Percentiles rank a stretch among this genome's conserved stretches.
These are phyloP conservation scores for Sugiyamaella xylanicola DNA, from an alignment of 1,139 yeast species.

Conservation along the genomic window DNA sequence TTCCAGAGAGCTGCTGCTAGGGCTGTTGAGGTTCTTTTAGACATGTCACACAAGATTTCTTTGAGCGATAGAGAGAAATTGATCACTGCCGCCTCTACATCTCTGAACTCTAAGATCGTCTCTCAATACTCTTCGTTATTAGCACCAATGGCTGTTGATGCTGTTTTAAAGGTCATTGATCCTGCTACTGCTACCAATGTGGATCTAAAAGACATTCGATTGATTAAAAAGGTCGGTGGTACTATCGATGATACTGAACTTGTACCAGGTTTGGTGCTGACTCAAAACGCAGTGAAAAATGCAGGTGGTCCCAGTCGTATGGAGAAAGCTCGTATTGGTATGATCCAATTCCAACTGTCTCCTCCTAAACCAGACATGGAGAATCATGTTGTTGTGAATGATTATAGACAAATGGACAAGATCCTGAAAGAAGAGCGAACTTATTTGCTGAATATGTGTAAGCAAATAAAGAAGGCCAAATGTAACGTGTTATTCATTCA, in stretches of 20 bases:
- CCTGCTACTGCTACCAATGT: constrained; percentile 62
- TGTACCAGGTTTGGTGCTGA: constrained; percentile 89
- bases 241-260: constrained; percentile 95
- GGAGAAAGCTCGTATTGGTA: constrained; percentile 91
- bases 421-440: constrained; percentile 97
- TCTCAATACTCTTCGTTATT: constrained; percentile 82
- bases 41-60: constrained; percentile 78
- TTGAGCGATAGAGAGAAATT: constrained; percentile 78
- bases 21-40: constrained; percentile 80
- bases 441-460: constrained; percentile 88
- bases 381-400: constrained; percentile 94
- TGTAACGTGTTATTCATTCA: constrained; percentile 94
- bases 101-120: constrained; percentile 91
- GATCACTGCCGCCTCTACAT: constrained; percentile 90
- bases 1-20: constrained; percentile 92
- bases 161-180: constrained; percentile 77
- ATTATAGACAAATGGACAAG: constrained; percentile 98
- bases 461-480: constrained; percentile 93
- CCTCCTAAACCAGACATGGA: constrained; percentile 99
- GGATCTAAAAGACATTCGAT: constrained; percentile 82
- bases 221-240: constrained; percentile 94
- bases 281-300: constrained; percentile 82
- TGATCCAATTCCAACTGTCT: constrained; percentile 92
- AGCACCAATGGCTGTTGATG: constrained; percentile 94
- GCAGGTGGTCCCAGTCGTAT: constrained; percentile 97